Base-by-base conservation (phyloP, 2,329 filamentous ascomycete genomes). In the Epichloe hybrida region DNA sequence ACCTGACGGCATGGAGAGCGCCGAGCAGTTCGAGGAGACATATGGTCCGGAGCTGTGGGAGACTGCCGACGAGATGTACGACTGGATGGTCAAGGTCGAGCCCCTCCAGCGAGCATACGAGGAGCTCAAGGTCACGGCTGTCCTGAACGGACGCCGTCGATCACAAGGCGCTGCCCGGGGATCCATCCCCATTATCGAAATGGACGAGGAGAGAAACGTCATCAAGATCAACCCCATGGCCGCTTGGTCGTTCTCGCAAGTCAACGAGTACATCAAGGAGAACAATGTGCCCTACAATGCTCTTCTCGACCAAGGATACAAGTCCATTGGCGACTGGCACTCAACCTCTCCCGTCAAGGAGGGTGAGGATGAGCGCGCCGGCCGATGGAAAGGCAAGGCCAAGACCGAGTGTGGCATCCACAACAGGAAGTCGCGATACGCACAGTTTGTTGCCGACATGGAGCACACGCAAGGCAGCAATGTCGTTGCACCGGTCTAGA, bases 391-490 rank as follows among this genome's bases (percentile, higher is more conserved):
- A 78, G 93, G 93, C 55, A 86, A 89, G 68, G 73, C 77, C 62
- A 98, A 98, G 83, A 94, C 89, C 15, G 93, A 98, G 74, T 98
- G 93, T 68, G 93, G 93, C 46, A 97, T 98, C 64, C 93, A 98
- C 80, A 97, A 97, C 76, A 94, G 93, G 70, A 84, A 90, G 68
- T 95, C 88, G 52, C 84, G 89, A 59, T 98, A 97, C 63, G 86
- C 89, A 11, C 82, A 90, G 69, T 96, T 85, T 69, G 71, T 95
- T 51, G 75, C 77, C 61, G 81, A 88, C 54, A 79, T 86, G 68
- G 83, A 88, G 64, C 83, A 87, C 73, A 72, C 75, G 56, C 74
- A 82, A 58, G 77, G 80, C 56, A 59, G 64, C 49, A 59, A 64
- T 50, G 55, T 61, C 27, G 54, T 61, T n/a, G 58, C 59, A 46